Evolutionary conservation across 805 yeast species (phyloP).

Genomic region (Saccharomycopsis lassenensis): DNA sequence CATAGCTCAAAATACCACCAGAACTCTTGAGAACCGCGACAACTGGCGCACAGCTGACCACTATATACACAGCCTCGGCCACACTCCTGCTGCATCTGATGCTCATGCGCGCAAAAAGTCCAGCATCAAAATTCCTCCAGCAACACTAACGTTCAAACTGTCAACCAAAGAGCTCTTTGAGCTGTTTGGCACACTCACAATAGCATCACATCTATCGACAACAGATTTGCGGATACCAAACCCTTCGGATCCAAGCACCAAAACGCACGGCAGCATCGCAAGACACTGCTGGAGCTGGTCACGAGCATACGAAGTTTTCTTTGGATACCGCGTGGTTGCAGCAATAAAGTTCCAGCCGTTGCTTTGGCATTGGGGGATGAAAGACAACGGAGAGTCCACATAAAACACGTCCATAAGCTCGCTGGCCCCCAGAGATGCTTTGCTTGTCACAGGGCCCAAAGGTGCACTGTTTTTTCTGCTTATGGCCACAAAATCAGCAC

Average conservation of each 20-base stretch:
- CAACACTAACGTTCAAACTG: conserved; percentile 84
- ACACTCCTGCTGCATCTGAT: not conserved
- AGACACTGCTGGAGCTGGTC: conserved; percentile 26
- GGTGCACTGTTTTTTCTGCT: conserved; percentile 50
- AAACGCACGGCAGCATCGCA: conserved; percentile 50
- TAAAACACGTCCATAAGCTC: conserved; percentile 59
- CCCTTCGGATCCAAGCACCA: conserved; percentile 83
- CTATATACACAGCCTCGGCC: no score
- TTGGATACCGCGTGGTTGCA: conserved; percentile 24
- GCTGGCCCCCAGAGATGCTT: conserved; percentile 76
- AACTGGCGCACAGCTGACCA: no score
- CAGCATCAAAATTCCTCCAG: conserved; percentile 56
- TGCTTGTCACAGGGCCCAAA: conserved; percentile 66
- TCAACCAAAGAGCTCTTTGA: conserved; percentile 35
- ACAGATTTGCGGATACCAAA: conserved; percentile 65
- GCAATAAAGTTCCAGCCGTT: conserved; percentile 66
- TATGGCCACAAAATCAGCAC: conserved; percentile 44
- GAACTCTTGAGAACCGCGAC: no score
- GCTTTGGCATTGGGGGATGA: conserved; percentile 43
- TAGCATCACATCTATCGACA: conserved; percentile 42
- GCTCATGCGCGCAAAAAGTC: conserved; percentile 1
- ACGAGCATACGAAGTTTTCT: conserved; percentile 1
- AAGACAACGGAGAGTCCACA: conserved; percentile 45
- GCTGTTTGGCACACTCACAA: conserved; percentile 23
- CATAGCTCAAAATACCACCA: no score